Conservation (phyloP, 1,284 basidiomycete genomes). For the Cystobasidium slooffiae region DNA sequence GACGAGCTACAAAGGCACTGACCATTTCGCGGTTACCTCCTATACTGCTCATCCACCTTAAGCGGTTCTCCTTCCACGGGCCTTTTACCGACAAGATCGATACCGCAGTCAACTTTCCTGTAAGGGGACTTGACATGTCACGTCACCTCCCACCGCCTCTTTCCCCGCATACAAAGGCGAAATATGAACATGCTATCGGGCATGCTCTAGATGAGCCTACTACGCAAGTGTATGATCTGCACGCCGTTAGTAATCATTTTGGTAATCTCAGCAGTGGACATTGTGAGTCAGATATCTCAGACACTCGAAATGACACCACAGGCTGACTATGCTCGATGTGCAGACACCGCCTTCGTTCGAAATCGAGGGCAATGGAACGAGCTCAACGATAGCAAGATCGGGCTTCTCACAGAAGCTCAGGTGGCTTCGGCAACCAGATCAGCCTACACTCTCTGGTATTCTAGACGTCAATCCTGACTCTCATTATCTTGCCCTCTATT, state of each 20-base stretch:
- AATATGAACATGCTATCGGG: conserved; percentile 43
- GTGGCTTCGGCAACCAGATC: conserved; percentile 35
- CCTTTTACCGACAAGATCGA: conserved; percentile 85
- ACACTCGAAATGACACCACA: neutral
- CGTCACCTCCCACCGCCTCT: conserved; percentile 77
- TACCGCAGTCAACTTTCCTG: conserved; percentile 68
- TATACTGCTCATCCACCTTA: conserved; percentile 91
- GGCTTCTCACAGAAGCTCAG: conserved; percentile 40
- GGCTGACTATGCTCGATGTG: conserved; percentile 6
- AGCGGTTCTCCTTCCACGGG: conserved; percentile 90
- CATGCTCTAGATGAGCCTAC: conserved; percentile 19
- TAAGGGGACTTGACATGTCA: conserved; percentile 81
- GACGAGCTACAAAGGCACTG: conserved; percentile 82
- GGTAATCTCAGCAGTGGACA: conserved; percentile 88
- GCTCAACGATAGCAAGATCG: conserved; percentile 53
- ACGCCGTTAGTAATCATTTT: conserved; percentile 72
- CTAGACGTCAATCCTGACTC: conserved; percentile 4
- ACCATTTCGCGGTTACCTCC: conserved; percentile 88
- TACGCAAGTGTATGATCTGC: conserved; percentile 58
- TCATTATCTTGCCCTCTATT: too few relatives aligned
- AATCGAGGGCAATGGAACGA: conserved; percentile 50
- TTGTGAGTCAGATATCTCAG: conserved; percentile 64
- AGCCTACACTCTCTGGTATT: conserved; percentile 40
- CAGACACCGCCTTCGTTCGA: conserved; percentile 51
- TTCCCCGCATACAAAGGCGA: conserved; percentile 50